Evolutionary conservation across 805 yeast species (phyloP).

Genomic region (Kuraishia molischiana): DNA sequence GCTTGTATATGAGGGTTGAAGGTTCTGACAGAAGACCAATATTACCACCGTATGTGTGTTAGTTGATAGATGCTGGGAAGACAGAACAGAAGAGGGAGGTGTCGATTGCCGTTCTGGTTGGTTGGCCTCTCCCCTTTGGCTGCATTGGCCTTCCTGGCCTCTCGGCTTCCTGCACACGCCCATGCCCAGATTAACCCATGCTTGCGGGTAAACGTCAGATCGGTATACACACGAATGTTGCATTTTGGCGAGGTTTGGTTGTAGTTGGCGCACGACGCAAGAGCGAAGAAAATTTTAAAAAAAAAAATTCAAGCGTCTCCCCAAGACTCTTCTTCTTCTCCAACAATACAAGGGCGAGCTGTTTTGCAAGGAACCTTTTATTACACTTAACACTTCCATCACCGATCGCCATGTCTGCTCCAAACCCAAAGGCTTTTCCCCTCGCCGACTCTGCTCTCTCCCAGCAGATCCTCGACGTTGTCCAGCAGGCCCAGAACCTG

Average conservation of each 20-base stretch:
- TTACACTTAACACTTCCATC: background rate
- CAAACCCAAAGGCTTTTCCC: slow-evolving; percentile 98
- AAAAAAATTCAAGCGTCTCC: slow-evolving; percentile 1
- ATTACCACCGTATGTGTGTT: too few relatives aligned
- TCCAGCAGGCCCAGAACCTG: slow-evolving; percentile 94
- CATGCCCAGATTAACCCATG: background rate
- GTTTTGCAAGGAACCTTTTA: slow-evolving; percentile 42
- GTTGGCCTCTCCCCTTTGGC: background rate
- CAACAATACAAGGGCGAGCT: slow-evolving; percentile 27
- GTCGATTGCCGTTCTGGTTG: background rate
- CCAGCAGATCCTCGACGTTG: slow-evolving; percentile 95
- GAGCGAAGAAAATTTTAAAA: too few relatives aligned
- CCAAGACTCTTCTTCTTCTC: slow-evolving; percentile 1
- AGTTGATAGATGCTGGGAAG: too few relatives aligned
- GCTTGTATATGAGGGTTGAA: too few relatives aligned
- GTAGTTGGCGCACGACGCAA: too few relatives aligned
- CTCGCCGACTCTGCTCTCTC: slow-evolving; percentile 92
- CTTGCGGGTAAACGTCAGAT: background rate
- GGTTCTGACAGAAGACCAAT: background rate
- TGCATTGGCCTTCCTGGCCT: background rate
- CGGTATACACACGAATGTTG: background rate
- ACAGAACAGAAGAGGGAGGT: background rate
- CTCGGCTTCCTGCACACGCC: background rate
- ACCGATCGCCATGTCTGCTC: slow-evolving; percentile 53
- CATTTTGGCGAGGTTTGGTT: too few relatives aligned